Evolutionary conservation across 2,329 filamentous ascomycete genomes (phyloP), one percentile per base, ranked within the genome.

Genomic region (Colletotrichum sansevieriae): DNA sequence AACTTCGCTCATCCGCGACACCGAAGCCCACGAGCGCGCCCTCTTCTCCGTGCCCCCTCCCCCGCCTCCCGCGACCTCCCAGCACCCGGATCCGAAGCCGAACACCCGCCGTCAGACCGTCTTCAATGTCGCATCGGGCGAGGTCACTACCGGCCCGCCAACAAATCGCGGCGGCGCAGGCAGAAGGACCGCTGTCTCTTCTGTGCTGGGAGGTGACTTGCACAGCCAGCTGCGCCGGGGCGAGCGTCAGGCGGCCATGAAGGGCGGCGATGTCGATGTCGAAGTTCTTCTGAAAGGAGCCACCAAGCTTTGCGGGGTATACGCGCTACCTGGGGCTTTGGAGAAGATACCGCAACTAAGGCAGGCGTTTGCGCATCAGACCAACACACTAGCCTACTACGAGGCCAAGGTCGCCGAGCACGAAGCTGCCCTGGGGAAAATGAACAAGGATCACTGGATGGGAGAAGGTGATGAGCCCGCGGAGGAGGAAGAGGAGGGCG

Each of bases 1-100:
- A 74, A 98, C 96, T 4, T 89, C 93, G 12, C 84, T 99, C 55
- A 98, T 99, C 75, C 92, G 96, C 70, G 96, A 99, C 78, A 98
- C 95, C 3, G 96, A 99, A 80, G 83, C 92, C 22, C 95, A 98
- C 81, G 96, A 99, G 79, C 92, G 95, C 75, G 95, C 95, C 7
- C 89, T 99, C 18, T 99, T 98, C 83, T 97, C 95, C 43, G 91
- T 97, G 0, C 94, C 95, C 1, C 90, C 92, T 0, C 88, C 92
- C 0, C 85, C 82, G 5, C 86, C 66, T n/a, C 35, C 62, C 2
- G 80, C 75, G 71, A 83, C 74, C 60, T 71, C 76, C 78, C 84
- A 77, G 73, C 79, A 74, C 64, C 83, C 78, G 71, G 86, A 73
- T 75, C 78, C 44, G 73, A 78, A 75, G 67, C 81, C 77, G 52